phyloP scores from a whole-genome alignment of 345 rosid species.

The Murraya koenigii region DNA sequence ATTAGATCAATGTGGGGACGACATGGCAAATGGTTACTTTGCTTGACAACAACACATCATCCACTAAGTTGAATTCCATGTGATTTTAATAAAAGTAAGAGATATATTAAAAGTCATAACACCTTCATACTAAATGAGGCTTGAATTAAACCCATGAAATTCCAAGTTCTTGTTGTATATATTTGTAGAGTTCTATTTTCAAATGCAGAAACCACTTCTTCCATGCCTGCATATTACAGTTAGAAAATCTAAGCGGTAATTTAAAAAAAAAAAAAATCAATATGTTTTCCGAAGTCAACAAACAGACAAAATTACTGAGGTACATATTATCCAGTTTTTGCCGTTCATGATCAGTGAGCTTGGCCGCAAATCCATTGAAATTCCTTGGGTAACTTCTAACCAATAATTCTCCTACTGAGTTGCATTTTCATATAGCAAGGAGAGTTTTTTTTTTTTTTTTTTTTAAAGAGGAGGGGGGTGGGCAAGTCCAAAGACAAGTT shows the following conservation, averaged over 20 bases:
- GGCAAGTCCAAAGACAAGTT: no score
- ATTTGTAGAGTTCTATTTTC: constrained; percentile 21
- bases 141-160: constrained; percentile 33
- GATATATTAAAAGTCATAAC: no score
- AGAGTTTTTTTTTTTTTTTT: no score
- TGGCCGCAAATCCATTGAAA: constrained; percentile 50
- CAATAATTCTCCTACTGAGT: constrained; percentile 9
- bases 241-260: background rate
- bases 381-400: constrained; percentile 38
- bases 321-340: constrained; percentile 29
- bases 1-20: no score
- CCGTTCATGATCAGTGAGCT: constrained; percentile 33
- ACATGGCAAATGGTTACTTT: no score
- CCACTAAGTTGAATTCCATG: no score
- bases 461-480: no score
- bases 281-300: no score
- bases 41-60: no score
- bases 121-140: no score
- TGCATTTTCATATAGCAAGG: background rate
- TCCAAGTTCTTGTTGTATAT: constrained; percentile 46
- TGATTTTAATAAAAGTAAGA: background rate
- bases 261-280: background rate
- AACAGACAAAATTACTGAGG: background rate
- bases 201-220: constrained; percentile 30
- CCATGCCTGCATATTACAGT: constrained; percentile 8